phyloP scores from a whole-genome alignment of 176 grass and related monocot genomes.

The Bonia amplexicaulis region DNA sequence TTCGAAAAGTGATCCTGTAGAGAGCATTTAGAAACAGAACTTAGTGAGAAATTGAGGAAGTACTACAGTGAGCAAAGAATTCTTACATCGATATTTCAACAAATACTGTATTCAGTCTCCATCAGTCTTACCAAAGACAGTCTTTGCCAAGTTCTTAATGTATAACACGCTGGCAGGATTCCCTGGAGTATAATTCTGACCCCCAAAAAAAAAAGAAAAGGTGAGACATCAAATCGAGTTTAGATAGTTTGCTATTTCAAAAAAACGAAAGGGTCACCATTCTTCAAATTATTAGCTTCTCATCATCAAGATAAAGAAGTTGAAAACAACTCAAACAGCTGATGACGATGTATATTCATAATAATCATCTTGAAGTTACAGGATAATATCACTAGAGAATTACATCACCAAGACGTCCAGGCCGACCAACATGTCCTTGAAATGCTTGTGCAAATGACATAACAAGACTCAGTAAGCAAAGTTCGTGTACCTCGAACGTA shows the following conservation, averaged over 20 bases:
- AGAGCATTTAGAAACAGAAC: not conserved
- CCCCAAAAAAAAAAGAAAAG: no score
- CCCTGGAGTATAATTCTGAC: conserved; percentile 77
- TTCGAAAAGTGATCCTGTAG: conserved; percentile 77
- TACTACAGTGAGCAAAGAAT: not conserved
- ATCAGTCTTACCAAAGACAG: conserved; percentile 66
- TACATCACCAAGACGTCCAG: not conserved
- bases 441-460: conserved; percentile 22
- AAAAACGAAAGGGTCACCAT: not conserved
- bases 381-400: not conserved
- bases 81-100: not conserved
- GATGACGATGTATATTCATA: conserved; percentile 2
- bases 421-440: not conserved
- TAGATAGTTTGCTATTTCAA: no score
- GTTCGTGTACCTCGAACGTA: conserved; percentile 79
- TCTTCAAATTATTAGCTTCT: not conserved
- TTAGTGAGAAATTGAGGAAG: not conserved
- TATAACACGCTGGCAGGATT: conserved; percentile 81
- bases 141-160: conserved; percentile 94
- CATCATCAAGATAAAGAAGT: not conserved
- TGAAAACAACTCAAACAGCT: not conserved
- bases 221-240: no score
- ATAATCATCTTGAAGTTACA: conserved; percentile 5
- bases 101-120: conserved; percentile 10
- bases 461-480: not conserved